phyloP scores from a whole-genome alignment of 257 asterid species.

The Nemophila menziesii region DNA sequence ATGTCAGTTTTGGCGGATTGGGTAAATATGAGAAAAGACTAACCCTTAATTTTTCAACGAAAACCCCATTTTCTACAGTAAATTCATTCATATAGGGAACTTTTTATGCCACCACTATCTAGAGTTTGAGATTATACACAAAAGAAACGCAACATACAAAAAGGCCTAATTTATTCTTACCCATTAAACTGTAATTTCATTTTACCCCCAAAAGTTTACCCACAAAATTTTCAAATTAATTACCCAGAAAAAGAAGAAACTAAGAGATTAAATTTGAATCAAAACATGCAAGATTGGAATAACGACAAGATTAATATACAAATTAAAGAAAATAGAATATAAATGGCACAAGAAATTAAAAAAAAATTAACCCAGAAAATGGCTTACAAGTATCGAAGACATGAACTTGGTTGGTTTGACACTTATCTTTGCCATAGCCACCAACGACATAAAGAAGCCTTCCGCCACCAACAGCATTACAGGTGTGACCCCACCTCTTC shows the following conservation, averaged over 20 bases:
- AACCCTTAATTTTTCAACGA: not conserved
- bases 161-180: too few species aligned
- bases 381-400: conserved; percentile 63
- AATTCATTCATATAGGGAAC: not conserved
- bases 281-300: not conserved
- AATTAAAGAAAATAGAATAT: not conserved
- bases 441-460: conserved; percentile 88
- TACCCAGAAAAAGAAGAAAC: not conserved
- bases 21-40: too few species aligned
- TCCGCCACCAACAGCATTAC: conserved; percentile 83
- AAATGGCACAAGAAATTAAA: not conserved
- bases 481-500: conserved; percentile 98
- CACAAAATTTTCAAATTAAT: too few species aligned
- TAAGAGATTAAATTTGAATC: not conserved
- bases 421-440: conserved; percentile 76
- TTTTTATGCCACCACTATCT: not conserved
- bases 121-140: too few species aligned
- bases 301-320: not conserved
- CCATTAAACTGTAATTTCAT: too few species aligned
- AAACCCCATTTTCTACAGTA: not conserved
- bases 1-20: too few species aligned
- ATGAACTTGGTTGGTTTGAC: conserved; percentile 87
- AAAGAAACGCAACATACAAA: too few species aligned
- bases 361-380: not conserved
- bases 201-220: too few species aligned